Base-by-base conservation (phyloP, 495 filamentous ascomycete species). In the Penicillium robsamsonii region DNA sequence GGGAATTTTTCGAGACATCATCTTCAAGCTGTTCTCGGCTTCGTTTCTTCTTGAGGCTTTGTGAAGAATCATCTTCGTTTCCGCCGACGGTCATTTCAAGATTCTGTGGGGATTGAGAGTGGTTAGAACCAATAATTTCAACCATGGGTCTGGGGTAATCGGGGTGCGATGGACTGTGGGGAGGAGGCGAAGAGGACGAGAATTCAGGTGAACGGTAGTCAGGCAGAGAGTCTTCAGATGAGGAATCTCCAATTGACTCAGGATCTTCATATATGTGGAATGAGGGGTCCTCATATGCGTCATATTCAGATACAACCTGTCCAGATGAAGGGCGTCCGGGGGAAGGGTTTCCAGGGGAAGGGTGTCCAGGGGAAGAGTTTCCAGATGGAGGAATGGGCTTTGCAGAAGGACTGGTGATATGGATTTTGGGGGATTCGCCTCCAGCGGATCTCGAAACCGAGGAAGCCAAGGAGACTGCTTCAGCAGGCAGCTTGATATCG, bases 21-120 rank as follows among this genome's bases (percentile, higher is more conserved):
- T 72, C 69, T 55, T 81, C 77, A 31, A 82, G 64, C 48, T 81
- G 76, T 44, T 82, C 80, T 44, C 74, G 56, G 60, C 80, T 83
- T 49, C 80, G 65, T 59, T 83, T 83, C 66, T 80, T 82, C 57
- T 70, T 75, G 8, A 66, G 56, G 15, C 55, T 62, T 17, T 70
- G 67, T 5, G 51, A 25, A 15, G 53, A 42, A 15, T 59, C 61
- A 29, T 62, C 58, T 40, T 58, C 45, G 35, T 47, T 63, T 56
- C 49, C 51, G 53, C 18, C 15, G 46, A 18, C 25, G 47, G 41
- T 31, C 22, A 33, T 43, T 38, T 12, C 25, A 24, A 15, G 24
- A 5, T 25, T 53, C 38, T 57, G 45, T 47, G 29, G 17, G 10
- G 17, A 47, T 31, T 5, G 15, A 47, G 29, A 20, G 45, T 46